Evolutionary conservation across 2,329 filamentous ascomycete species (phyloP), one percentile per base, ranked within the genome.

Genomic region (Clonostachys byssicola): DNA sequence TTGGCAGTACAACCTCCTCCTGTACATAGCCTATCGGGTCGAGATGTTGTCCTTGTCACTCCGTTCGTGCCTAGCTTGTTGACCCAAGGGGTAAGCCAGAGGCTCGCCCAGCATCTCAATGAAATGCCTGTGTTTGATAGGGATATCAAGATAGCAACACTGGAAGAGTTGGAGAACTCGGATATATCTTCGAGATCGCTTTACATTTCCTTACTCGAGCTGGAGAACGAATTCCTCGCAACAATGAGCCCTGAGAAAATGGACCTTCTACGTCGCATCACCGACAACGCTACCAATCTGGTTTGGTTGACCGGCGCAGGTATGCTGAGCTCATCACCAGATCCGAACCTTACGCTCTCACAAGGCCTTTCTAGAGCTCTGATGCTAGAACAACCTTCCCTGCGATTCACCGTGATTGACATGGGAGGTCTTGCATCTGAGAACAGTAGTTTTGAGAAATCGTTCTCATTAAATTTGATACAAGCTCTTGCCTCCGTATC

Each of bases 191-290:
- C 40, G 12, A 40, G 14, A 23, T 33, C 35, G 12, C 20, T 35
- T 8, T 16, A 16, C 16, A 42, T 49, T 14, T 49, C 40, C 7
- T 17, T 49, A 3, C 43, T 49, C 14, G 47, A 49, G 34, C 10
- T 49, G 3, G 47, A 45, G 5, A n/a, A 30, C 33, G 47, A 49
- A 18, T 49, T 49, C 34, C 43, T 49, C 14, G 47, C 47, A 16
- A 46, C 38, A 16, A 33, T 49, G n/a, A 34, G 17, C 39, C 18
- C 30, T 12, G 10, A 43, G 12, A 40, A 45, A 12, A 49, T 49
- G 43, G 40, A 49, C 17, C 33, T 34, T 23, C 34, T 49, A 3
- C 38, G 43, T 10, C 18, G 30, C 7, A 17, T 49, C 12, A 49
- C 47, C 16, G 18, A 43, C 20, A 40, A 18, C 4, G 40, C 42